Evolutionary conservation across 2,329 filamentous ascomycete species (phyloP).

Genomic region (Teratosphaeria viscida): DNA sequence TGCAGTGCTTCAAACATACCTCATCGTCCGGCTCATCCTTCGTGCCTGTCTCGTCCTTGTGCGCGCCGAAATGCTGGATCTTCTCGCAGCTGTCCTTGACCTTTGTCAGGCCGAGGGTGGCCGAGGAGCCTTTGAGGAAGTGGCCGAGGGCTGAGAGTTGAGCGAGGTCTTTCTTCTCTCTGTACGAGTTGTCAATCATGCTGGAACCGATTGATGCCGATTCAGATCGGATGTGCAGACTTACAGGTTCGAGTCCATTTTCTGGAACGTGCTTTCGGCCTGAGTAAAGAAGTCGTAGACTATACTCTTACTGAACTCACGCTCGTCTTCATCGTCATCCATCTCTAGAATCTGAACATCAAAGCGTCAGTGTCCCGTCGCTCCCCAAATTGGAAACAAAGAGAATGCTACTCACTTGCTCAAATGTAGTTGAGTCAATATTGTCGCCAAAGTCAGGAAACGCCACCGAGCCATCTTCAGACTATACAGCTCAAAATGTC

Average conservation of each 20-base stretch:
- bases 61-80: constrained; percentile 84
- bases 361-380: not conserved
- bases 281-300: constrained; percentile 91
- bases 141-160: constrained; percentile 77
- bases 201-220: not conserved
- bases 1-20: constrained; percentile 59
- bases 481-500: constrained; percentile 15
- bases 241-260: constrained; percentile 80
- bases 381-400: not conserved
- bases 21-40: constrained; percentile 55
- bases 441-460: constrained; percentile 59
- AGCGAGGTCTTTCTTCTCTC: constrained; percentile 56
- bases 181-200: constrained; percentile 27
- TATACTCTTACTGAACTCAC: constrained; percentile 80
- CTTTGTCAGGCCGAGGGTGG: constrained; percentile 81
- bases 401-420: constrained; percentile 42
- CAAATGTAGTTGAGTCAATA: constrained; percentile 73
- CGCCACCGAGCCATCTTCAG: constrained; percentile 38
- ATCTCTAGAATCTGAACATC: constrained; percentile 68
- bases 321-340: constrained; percentile 80
- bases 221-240: not conserved
- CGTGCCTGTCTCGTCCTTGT: constrained; percentile 67
- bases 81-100: constrained; percentile 91
- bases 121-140: constrained; percentile 94
- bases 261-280: constrained; percentile 70